phyloP scores from a whole-genome alignment of 1,284 basidiomycete species.

The Cystobasidium slooffiae region DNA sequence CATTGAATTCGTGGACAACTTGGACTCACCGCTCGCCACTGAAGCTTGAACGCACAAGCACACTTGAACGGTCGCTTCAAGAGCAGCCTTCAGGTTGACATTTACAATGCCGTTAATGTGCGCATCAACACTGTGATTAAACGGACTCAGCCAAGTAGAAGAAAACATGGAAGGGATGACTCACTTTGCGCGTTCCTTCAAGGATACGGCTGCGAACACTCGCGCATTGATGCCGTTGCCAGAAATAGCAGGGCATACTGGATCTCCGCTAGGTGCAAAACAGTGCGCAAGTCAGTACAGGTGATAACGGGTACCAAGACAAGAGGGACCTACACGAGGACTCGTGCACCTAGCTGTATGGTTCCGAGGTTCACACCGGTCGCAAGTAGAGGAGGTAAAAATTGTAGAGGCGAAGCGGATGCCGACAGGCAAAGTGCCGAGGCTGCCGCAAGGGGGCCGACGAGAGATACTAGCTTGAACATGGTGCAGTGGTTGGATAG shows the following conservation, averaged over 20 bases:
- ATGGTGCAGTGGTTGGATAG: background rate
- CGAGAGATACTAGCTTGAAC: background rate
- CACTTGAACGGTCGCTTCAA: constrained; percentile 10
- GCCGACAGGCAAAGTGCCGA: background rate
- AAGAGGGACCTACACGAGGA: constrained; percentile 3
- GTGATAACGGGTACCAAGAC: too few relatives aligned
- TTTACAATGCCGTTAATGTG: background rate
- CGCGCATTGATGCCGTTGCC: constrained; percentile 17
- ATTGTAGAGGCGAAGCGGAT: background rate
- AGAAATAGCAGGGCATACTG: constrained; percentile 18
- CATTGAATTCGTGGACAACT: background rate
- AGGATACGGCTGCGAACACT: constrained; percentile 35
- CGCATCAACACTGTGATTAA: background rate
- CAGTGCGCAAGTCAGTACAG: too few relatives aligned
- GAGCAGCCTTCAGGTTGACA: background rate
- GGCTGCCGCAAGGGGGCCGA: background rate
- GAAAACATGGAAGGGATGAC: background rate
- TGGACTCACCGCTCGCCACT: constrained; percentile 17
- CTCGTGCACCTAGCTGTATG: constrained; percentile 24
- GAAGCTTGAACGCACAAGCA: constrained; percentile 31
- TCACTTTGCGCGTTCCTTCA: constrained; percentile 23
- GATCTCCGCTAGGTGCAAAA: constrained; percentile 7
- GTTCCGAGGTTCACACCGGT: background rate
- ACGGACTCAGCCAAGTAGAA: background rate
- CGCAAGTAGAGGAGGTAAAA: background rate